Percentiles rank a stretch among this genome's conserved stretches.
These are phyloP conservation scores for Hypoxylon rickii DNA, from an alignment of 495 filamentous ascomycete genomes.

Conservation along the genomic window DNA sequence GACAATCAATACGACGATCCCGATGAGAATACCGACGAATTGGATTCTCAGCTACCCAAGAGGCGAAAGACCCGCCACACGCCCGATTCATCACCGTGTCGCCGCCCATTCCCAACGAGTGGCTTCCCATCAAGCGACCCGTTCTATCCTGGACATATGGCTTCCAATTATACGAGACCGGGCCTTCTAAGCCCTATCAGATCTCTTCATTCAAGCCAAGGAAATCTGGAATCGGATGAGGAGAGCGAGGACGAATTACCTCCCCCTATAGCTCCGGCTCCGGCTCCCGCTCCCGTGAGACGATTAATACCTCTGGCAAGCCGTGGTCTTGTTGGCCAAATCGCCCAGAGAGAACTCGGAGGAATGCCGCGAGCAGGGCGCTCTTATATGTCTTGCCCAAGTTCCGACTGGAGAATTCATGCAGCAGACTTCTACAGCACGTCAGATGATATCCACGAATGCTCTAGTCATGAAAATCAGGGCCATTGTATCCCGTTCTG, in stretches of 20 bases:
- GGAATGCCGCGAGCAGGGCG: slow-evolving; percentile 42
- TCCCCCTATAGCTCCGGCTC: slow-evolving; percentile 1
- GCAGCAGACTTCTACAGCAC: slow-evolving; percentile 73
- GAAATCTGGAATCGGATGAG: slow-evolving; percentile 32
- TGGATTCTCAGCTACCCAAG: slow-evolving; percentile 37
- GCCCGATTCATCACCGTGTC: slow-evolving; percentile 36
- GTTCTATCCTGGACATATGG: slow-evolving; percentile 25
- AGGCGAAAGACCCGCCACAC: slow-evolving; percentile 49
- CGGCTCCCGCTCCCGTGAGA: slow-evolving; percentile 5
- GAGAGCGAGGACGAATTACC: slow-evolving; percentile 42
- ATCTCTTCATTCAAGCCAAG: slow-evolving; percentile 39
- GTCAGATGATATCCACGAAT: slow-evolving; percentile 67
- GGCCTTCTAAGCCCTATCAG: slow-evolving; percentile 45
- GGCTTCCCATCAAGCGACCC: slow-evolving; percentile 27
- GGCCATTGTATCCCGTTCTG: slow-evolving; percentile 76
- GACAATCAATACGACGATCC: slow-evolving; percentile 18
- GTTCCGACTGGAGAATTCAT: slow-evolving; percentile 70
- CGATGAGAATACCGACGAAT: slow-evolving; percentile 34
- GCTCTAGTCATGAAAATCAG: slow-evolving; percentile 57
- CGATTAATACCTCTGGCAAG: slow-evolving; percentile 41
- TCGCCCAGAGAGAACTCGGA: slow-evolving; percentile 49
- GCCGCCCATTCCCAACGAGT: slow-evolving; percentile 27
- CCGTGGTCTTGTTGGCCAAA: slow-evolving; percentile 47
- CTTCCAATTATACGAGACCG: slow-evolving; percentile 27
- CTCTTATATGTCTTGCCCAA: slow-evolving; percentile 41